phyloP scores from a whole-genome alignment of 2,329 filamentous ascomycete genomes.

The Escovopsis sp. region DNA sequence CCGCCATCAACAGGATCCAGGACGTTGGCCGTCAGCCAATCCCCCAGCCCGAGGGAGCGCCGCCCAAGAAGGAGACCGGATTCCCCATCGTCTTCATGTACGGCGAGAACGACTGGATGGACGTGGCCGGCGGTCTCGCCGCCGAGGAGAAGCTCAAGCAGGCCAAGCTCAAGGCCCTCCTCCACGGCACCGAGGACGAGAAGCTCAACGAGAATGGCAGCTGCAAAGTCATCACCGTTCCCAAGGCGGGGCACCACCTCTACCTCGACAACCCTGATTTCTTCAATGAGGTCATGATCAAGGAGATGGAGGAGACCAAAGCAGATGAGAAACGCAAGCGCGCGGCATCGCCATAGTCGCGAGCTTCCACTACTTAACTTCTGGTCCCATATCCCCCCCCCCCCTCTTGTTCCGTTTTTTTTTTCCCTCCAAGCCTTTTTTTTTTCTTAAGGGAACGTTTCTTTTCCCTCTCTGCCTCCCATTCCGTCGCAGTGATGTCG shows the following conservation, averaged over 20 bases:
- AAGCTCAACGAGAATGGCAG: slow-evolving; percentile 59
- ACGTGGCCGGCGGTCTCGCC: slow-evolving; percentile 70
- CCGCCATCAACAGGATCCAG: slow-evolving; percentile 75
- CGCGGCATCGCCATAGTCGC: not conserved
- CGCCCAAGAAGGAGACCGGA: slow-evolving; percentile 39
- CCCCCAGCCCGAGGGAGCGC: slow-evolving; percentile 13
- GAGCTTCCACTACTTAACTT: no score
- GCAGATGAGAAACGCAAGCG: slow-evolving; percentile 15
- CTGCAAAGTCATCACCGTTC: slow-evolving; percentile 68
- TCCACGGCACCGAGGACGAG: slow-evolving; percentile 51
- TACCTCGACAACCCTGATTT: slow-evolving; percentile 45
- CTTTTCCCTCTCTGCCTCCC: no score
- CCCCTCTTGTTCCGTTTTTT: no score
- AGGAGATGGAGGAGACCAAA: slow-evolving; percentile 38
- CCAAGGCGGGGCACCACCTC: slow-evolving; percentile 43
- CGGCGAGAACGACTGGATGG: slow-evolving; percentile 98
- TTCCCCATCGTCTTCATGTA: slow-evolving; percentile 88
- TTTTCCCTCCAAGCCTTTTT: no score
- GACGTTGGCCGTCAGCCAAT: slow-evolving; percentile 64
- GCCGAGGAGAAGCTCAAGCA: slow-evolving; percentile 66
- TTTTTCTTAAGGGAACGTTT: no score
- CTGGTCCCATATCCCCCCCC: no score
- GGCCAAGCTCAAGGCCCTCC: slow-evolving; percentile 45
- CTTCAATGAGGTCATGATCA: slow-evolving; percentile 38
- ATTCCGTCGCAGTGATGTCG: no score